phyloP scores from a whole-genome alignment of 2,329 filamentous ascomycete species.

The Penicillium sp. region DNA sequence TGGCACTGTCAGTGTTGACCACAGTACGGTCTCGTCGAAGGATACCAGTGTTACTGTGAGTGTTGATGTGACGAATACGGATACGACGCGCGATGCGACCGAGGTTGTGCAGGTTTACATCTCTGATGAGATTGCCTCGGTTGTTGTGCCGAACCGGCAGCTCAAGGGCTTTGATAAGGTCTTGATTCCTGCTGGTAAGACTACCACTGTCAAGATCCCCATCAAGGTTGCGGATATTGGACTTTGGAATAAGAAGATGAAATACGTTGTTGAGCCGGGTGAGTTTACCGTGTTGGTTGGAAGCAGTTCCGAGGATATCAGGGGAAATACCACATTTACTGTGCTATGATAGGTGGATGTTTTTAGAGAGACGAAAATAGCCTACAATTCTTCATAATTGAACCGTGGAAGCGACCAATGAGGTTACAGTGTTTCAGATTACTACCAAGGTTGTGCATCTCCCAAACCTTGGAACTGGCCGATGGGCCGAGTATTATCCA shows the following conservation, averaged over 20 bases:
- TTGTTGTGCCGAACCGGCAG: conserved; percentile 64
- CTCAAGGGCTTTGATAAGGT: conserved; percentile 70
- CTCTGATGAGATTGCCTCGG: conserved; percentile 60
- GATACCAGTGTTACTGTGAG: conserved; percentile 58
- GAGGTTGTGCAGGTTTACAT: conserved; percentile 71
- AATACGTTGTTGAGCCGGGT: conserved; percentile 72
- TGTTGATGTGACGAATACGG: conserved; percentile 62
- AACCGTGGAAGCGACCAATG: background rate
- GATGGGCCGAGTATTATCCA: background rate
- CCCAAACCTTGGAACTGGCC: background rate
- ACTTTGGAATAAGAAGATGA: conserved; percentile 60
- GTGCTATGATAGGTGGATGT: conserved; percentile 16
- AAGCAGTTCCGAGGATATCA: conserved; percentile 42
- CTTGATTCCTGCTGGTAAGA: conserved; percentile 59
- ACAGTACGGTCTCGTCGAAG: conserved; percentile 49
- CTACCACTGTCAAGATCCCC: conserved; percentile 53
- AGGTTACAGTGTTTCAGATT: background rate
- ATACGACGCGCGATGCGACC: conserved; percentile 55
- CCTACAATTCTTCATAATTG: background rate
- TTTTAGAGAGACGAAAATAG: background rate
- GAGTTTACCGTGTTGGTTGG: conserved; percentile 65
- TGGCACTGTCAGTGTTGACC: conserved; percentile 27
- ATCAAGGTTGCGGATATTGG: conserved; percentile 54
- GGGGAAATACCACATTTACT: conserved; percentile 34
- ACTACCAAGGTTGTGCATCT: background rate